phyloP scores from a whole-genome alignment of 2,329 filamentous ascomycete species.

The Cytospora leucostoma region DNA sequence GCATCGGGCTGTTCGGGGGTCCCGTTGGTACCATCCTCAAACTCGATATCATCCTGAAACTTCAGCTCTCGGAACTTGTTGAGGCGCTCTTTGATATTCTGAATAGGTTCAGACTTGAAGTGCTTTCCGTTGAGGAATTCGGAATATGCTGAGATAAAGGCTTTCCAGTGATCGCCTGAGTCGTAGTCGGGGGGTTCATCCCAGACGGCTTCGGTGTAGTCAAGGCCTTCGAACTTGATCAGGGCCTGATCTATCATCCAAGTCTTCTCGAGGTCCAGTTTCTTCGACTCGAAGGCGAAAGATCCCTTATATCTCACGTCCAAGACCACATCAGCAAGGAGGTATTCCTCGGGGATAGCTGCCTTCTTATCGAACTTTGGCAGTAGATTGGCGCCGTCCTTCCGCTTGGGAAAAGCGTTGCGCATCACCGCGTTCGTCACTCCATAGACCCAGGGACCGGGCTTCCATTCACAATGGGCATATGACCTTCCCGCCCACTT shows the following conservation, averaged over 20 bases:
- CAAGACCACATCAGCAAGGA: constrained; percentile 87
- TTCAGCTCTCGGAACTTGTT: constrained; percentile 64
- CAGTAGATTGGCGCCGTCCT: constrained; percentile 56
- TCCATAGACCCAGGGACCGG: constrained; percentile 86
- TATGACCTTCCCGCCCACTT: constrained; percentile 86
- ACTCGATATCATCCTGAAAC: constrained; percentile 57
- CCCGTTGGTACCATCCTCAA: constrained; percentile 51
- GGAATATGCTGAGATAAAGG: constrained; percentile 80
- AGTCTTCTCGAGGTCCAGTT: constrained; percentile 71
- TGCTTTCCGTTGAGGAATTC: constrained; percentile 83
- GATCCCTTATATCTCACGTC: constrained; percentile 65
- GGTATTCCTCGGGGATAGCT: constrained; percentile 83
- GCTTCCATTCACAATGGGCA: constrained; percentile 81
- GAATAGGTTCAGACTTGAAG: constrained; percentile 57
- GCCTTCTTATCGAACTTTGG: constrained; percentile 73
- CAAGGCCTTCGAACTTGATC: constrained; percentile 90
- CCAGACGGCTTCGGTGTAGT: constrained; percentile 91
- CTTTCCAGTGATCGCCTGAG: constrained; percentile 67
- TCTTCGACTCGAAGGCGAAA: constrained; percentile 56
- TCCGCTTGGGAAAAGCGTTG: constrained; percentile 72
- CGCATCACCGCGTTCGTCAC: constrained; percentile 65
- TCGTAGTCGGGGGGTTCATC: constrained; percentile 73
- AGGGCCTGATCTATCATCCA: constrained; percentile 71
- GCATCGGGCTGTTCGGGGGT: constrained; percentile 68
- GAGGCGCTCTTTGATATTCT: constrained; percentile 67